Evolutionary conservation across 2,329 filamentous ascomycete species (phyloP).

Genomic region (Monosporascus sp.): DNA sequence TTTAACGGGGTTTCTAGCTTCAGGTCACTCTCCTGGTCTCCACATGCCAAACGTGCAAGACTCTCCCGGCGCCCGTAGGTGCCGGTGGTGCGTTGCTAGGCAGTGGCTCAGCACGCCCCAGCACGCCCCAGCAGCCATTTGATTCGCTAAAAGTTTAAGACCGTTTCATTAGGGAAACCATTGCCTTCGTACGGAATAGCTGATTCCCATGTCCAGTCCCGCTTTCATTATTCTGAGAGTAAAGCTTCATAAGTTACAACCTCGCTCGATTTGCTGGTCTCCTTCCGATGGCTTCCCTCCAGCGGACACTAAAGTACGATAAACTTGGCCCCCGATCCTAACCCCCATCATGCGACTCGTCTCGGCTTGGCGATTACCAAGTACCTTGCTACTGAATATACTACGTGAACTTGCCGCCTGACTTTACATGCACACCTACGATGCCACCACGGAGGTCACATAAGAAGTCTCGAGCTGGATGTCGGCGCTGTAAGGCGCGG

Average conservation of each 20-base stretch:
- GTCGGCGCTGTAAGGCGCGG: slow-evolving; percentile 59
- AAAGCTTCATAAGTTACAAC: not conserved
- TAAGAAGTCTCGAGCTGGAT: slow-evolving; percentile 66
- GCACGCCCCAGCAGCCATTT: no score
- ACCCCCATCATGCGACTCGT: not conserved
- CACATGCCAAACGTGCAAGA: no score
- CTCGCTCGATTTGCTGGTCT: not conserved
- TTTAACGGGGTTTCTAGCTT: not conserved
- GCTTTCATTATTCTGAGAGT: no score
- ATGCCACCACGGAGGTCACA: slow-evolving; percentile 65
- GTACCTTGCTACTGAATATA: not conserved
- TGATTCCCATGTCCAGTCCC: no score
- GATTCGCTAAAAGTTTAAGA: no score
- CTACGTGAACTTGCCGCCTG: not conserved
- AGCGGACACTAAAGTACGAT: not conserved
- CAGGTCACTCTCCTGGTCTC: no score
- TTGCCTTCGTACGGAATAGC: no score
- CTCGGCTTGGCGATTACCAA: not conserved
- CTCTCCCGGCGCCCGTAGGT: no score
- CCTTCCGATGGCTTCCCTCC: not conserved
- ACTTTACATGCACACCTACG: slow-evolving; percentile 6
- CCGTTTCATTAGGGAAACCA: no score
- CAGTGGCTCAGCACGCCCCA: no score
- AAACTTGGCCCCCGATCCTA: not conserved
- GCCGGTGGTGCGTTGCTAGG: no score